Evolutionary conservation across 805 yeast genomes (phyloP).

Genomic region (Maudiozyma pseudohumilis): DNA sequence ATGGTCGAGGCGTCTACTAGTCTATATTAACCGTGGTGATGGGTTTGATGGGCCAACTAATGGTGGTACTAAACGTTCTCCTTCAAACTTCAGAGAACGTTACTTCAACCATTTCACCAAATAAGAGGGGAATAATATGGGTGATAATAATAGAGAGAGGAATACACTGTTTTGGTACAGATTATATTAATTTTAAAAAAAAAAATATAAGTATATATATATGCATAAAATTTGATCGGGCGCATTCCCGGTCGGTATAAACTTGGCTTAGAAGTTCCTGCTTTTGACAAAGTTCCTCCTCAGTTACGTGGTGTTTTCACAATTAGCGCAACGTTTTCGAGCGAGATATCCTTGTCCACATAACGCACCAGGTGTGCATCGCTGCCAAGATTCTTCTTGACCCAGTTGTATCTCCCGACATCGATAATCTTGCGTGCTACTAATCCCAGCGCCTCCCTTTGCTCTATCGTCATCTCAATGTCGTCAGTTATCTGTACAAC

Average conservation of each 20-base stretch:
- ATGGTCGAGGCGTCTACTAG: constrained; percentile 85
- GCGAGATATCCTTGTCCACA: constrained; percentile 44
- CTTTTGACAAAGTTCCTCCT: no score
- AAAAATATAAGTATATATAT: neutral
- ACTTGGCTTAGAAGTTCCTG: no score
- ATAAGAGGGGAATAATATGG: no score
- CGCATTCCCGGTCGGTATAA: no score
- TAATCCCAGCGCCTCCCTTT: constrained; percentile 54
- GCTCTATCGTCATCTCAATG: constrained; percentile 35
- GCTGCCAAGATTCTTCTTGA: constrained; percentile 34
- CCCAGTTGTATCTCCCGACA: constrained; percentile 42
- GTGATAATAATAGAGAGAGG: no score
- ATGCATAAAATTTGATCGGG: no score
- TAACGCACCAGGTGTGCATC: constrained; percentile 47
- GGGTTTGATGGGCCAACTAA: constrained; percentile 41
- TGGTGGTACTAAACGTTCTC: constrained; percentile 34
- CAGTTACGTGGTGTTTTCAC: constrained; percentile 9
- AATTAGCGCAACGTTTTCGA: constrained; percentile 59
- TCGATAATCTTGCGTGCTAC: constrained; percentile 67
- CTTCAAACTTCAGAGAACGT: constrained; percentile 61
- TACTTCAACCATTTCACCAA: constrained; percentile 59
- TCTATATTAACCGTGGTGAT: constrained; percentile 61
- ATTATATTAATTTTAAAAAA: neutral
- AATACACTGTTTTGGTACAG: neutral
- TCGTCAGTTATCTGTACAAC: constrained; percentile 8